Base-by-base conservation (phyloP, 2,329 filamentous ascomycete species). In the Elsinoe fawcettii region DNA sequence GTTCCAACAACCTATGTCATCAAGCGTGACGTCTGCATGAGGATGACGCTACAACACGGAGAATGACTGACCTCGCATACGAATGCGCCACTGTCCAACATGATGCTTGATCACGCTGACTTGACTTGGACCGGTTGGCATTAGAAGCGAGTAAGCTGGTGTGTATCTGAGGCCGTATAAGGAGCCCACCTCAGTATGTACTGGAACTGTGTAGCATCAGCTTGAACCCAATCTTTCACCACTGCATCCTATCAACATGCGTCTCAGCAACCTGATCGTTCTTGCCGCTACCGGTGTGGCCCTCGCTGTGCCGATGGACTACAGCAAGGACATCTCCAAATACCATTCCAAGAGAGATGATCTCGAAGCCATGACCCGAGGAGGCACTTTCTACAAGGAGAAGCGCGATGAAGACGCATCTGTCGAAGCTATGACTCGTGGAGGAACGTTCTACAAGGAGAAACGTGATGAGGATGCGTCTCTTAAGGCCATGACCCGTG, bases 281-380 rank as follows among this genome's bases (percentile, higher is more conserved):
- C 22, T 47, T 22, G n/a, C 23, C 44, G 27, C 25, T 2, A 22
- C 25, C 11, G 25, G 25, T 9, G 44, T 30, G 3, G 25, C 44
- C 1, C 25, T 47, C 16, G 39, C 39, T 5, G 44, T n/a, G 22
- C 44, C 44, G 11, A 47, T 47, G 44, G 25, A 25, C 6, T 30
- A 30, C 44, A 30, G 22, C 22, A 30, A 30, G 44, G 25, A 25
- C 11, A 14, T 47, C 23, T 47, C 22, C 44, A 47, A 47, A 9
- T 43, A 43, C 14, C 39, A 43, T 22, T 20, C 39, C 39, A 47
- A 47, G 44, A 47, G 44, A 47, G 44, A 47, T 22, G 14, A 47
- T 8, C 44, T 47, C 22, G 44, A 47, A n/a, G 44, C 44, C 18
- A 47, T 47, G 44, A 47, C 44, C n/a, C 44, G 44, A 12, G 44